A percentile compares a stretch with the other conserved stretches of the same genome.
Evolutionary conservation across 75 land plant genomes (phyloP).

Genomic region (Larix kaempferi): DNA sequence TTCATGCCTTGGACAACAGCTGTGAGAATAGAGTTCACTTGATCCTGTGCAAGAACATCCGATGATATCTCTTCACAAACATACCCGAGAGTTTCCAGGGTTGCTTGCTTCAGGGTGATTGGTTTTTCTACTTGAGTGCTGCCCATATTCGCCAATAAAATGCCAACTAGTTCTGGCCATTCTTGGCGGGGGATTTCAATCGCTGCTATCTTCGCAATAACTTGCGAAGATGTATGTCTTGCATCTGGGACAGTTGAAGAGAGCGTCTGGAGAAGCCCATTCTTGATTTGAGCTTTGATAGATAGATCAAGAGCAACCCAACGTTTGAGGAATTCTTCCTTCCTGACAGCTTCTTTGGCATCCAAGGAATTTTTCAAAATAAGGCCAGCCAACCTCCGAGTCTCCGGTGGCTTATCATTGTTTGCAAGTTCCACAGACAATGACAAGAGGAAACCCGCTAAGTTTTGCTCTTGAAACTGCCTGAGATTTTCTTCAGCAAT

Average conservation of each 20-base stretch:
- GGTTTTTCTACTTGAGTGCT: constrained; percentile 18
- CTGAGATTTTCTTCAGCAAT: constrained; percentile 47
- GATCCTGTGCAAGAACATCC: constrained; percentile 63
- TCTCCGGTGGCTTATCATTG: constrained; percentile 54
- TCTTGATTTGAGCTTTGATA: constrained; percentile 51
- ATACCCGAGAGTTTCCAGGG: constrained; percentile 74
- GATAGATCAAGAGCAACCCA: constrained; percentile 52
- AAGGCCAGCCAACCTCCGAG: constrained; percentile 59
- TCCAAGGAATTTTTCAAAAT: constrained; percentile 71
- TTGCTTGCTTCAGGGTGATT: constrained; percentile 55
- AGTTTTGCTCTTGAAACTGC: constrained; percentile 63
- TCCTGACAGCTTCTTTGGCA: constrained; percentile 57
- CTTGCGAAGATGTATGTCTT: constrained; percentile 74
- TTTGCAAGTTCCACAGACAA: constrained; percentile 59
- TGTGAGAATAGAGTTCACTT: constrained; percentile 77
- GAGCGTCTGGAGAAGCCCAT: constrained; percentile 45
- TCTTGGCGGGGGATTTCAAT: constrained; percentile 63
- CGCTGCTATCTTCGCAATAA: constrained; percentile 71
- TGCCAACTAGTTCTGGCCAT: constrained; percentile 66
- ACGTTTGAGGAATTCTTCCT: constrained; percentile 35
- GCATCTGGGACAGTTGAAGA: constrained; percentile 54
- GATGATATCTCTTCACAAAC: constrained; percentile 80
- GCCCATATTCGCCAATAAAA: constrained; percentile 57
- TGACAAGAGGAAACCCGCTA: constrained; percentile 49
- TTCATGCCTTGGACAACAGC: constrained; percentile 83